Percentiles rank a stretch among this genome's conserved stretches.
Conservation (phyloP, 305 asterid species). For the Fraxinus sp. region DNA sequence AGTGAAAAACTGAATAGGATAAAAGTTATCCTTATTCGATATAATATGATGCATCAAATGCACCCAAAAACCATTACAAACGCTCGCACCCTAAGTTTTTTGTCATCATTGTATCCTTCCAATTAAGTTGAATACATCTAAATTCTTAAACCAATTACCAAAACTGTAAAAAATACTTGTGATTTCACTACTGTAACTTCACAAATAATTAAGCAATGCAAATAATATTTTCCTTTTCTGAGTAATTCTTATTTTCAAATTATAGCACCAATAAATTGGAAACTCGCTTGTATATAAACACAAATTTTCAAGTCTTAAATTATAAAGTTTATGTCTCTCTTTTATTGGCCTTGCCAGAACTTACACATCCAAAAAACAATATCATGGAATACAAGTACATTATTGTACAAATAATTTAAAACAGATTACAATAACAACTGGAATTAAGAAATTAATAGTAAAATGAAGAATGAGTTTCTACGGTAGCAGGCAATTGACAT, state of each 20-base stretch:
- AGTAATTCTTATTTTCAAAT: not conserved
- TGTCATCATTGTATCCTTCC: not conserved
- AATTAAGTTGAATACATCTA: not conserved
- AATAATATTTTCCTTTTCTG: not conserved
- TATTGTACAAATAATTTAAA: not conserved
- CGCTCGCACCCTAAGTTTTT: not conserved
- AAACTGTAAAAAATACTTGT: too few species aligned
- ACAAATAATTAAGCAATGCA: not conserved
- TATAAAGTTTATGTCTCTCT: not conserved
- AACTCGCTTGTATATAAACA: not conserved
- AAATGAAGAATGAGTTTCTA: slow-evolving; percentile 20
- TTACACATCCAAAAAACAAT: not conserved
- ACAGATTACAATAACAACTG: not conserved
- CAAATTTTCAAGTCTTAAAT: not conserved
- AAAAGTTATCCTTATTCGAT: not conserved
- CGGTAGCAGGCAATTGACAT: slow-evolving; percentile 43
- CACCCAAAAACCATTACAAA: not conserved
- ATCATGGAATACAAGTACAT: not conserved
- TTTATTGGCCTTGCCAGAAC: not conserved
- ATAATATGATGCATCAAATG: not conserved
- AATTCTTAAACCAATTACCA: not conserved
- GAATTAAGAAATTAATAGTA: not conserved
- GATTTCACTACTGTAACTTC: not conserved
- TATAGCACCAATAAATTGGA: not conserved
- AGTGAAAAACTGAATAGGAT: too few species aligned